Conservation (phyloP, 164 flowering plant species). For the Buxus sempervirens region DNA sequence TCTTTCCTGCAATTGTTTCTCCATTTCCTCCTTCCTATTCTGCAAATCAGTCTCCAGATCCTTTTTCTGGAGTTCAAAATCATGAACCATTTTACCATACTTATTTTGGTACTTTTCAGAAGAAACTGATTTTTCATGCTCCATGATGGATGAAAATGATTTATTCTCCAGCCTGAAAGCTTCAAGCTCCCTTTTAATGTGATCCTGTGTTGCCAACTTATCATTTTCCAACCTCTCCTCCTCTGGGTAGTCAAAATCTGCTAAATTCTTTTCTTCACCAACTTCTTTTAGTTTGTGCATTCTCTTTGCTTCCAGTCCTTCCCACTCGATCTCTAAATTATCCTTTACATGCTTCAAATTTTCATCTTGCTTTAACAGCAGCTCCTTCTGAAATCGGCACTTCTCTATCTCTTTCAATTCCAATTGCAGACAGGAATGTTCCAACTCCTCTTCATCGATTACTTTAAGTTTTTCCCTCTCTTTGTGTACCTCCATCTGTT, state of each 20-base stretch:
- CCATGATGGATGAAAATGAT: constrained; percentile 53
- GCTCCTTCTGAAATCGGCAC: constrained; percentile 42
- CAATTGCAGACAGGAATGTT: constrained; percentile 48
- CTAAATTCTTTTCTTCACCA: constrained; percentile 47
- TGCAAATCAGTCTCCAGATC: constrained; percentile 51
- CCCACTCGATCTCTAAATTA: constrained; percentile 89
- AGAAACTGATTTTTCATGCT: constrained; percentile 46
- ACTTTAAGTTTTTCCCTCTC: constrained; percentile 50
- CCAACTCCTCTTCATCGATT: constrained; percentile 53
- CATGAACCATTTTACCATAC: constrained; percentile 41
- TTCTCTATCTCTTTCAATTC: constrained; percentile 64
- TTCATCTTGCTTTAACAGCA: constrained; percentile 57
- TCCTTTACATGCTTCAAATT: constrained; percentile 60
- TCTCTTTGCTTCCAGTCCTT: constrained; percentile 71
- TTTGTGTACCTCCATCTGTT: constrained; percentile 41
- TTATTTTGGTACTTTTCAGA: constrained; percentile 47
- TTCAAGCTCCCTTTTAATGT: constrained; percentile 58
- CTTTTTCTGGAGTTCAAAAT: constrained; percentile 50
- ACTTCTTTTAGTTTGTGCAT: constrained; percentile 37
- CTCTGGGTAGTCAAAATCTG: constrained; percentile 34
- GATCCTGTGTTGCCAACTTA: constrained; percentile 31
- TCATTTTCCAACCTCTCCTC: constrained; percentile 57
- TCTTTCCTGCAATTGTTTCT: constrained; percentile 41
- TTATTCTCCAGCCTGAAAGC: constrained; percentile 52
- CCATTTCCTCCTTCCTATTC: constrained; percentile 46